Evolutionary conservation across 257 asterid genomes (phyloP), one percentile per base, ranked within the genome.

Genomic region (Solanum pinnatisectum): DNA sequence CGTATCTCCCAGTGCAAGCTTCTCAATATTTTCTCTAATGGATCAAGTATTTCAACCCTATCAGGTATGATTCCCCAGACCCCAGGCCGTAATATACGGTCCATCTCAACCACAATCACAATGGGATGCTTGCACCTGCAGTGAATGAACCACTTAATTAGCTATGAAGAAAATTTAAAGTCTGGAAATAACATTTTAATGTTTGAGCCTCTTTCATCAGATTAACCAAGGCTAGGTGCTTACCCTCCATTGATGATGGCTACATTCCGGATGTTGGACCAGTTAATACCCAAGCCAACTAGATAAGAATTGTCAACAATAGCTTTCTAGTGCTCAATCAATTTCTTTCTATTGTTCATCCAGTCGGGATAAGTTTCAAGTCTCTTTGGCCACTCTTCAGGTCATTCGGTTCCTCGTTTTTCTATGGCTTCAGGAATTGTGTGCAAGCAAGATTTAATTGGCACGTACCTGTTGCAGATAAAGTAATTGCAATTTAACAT

Each of bases 331-430:
- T n/a, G n/a, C n/a, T n/a, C 91, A 86, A 87, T 87, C 91, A 97
- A 49, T 89, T 92, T 94, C 88, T 94, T 98, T 90, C 88, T 87
- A 77, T 91, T 92, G 90, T 90, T 94, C 90, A 93, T 92, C 99
- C 99, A 97, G 78, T 97, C 98, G 0, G 98, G 98, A 89, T 91
- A 96, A 10, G 94, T 89, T 87, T 94, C 93, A 65, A 97, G 98
- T 92, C 98, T 92, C 90, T 93, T 93, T 4, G 98, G 98, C 99
- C 98, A 97, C 85, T 92, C 99, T 65, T 93, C 94, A 13, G 99
- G 99, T 98, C 99, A 97, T 89, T 97, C 99, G 7, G 95, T 95
- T 71, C 99, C 99, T 42, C 93, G 98, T 90, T 97, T 91, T 92
- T 97, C 99, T n/a, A 96, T 92, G 56, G 94, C 92, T 87, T 95